Evolutionary conservation across 352 stramenopile genomes (phyloP).

Genomic region (Elongisporangium undulatum): DNA sequence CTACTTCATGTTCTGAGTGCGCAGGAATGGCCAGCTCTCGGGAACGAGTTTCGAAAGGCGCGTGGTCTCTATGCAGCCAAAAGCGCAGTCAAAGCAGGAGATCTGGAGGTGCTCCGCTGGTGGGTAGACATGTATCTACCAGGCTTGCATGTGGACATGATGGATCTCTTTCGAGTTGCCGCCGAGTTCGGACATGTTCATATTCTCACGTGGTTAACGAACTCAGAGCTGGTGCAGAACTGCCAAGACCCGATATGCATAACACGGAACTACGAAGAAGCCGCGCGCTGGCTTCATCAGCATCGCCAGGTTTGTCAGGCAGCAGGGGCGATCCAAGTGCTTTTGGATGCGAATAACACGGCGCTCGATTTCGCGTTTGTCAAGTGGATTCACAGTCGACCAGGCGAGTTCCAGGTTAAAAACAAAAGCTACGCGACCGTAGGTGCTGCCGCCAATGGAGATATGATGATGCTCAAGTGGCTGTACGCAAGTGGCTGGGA

Average conservation of each 20-base stretch:
- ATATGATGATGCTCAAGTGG: neutral
- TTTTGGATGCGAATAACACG: neutral
- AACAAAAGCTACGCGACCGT: neutral
- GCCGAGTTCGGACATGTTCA: neutral
- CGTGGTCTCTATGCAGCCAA: neutral
- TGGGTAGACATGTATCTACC: neutral
- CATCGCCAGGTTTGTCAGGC: neutral
- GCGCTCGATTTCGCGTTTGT: neutral
- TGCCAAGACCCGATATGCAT: neutral
- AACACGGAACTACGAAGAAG: neutral
- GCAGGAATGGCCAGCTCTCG: neutral
- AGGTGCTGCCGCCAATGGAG: neutral
- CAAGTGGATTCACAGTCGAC: neutral
- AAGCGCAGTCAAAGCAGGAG: neutral
- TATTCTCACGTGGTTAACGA: neutral
- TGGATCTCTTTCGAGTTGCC: neutral
- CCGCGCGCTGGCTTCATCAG: neutral
- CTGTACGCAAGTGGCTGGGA: conserved; percentile 20
- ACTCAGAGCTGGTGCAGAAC: neutral
- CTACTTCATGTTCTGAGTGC: neutral
- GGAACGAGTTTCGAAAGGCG: neutral
- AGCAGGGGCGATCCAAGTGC: neutral
- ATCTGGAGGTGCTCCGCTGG: neutral
- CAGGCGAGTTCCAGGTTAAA: neutral
- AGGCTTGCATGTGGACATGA: neutral